These are phyloP conservation scores for Setaria viridis DNA, from an alignment of 202 grass and related monocot genomes.

Conservation along the genomic window DNA sequence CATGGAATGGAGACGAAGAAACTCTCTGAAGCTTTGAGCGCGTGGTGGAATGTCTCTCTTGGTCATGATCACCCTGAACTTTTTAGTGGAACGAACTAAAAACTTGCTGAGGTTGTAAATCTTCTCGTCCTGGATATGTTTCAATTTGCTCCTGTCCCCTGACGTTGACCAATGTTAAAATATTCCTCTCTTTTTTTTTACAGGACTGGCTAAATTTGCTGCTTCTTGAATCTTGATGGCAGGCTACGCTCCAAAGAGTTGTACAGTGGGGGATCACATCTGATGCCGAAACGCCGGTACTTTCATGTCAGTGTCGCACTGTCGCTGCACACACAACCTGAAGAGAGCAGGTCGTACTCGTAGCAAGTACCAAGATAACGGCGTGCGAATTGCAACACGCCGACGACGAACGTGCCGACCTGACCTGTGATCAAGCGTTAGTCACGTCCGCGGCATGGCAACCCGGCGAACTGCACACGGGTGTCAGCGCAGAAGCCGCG, in stretches of 20 bases:
- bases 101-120: neutral
- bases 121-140: constrained; percentile 11
- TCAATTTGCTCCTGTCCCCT: neutral
- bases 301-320: neutral
- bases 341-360: neutral
- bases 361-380: neutral
- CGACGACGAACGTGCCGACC: neutral
- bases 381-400: neutral
- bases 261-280: neutral
- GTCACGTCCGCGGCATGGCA: constrained; percentile 16
- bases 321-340: neutral
- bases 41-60: constrained; percentile 35
- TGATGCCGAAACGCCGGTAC: neutral
- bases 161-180: constrained; percentile 22
- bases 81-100: constrained; percentile 15
- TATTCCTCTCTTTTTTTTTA: neutral
- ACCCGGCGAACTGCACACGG: neutral
- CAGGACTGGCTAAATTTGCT: neutral
- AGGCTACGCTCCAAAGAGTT: neutral
- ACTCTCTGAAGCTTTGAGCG: neutral
- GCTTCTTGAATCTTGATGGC: neutral
- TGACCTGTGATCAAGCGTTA: constrained; percentile 1
- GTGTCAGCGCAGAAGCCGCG: neutral
- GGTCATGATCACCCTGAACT: neutral
- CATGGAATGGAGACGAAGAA: neutral